Conservation (phyloP, 73 alveolate species). For the Paramecium sexaurelia region DNA sequence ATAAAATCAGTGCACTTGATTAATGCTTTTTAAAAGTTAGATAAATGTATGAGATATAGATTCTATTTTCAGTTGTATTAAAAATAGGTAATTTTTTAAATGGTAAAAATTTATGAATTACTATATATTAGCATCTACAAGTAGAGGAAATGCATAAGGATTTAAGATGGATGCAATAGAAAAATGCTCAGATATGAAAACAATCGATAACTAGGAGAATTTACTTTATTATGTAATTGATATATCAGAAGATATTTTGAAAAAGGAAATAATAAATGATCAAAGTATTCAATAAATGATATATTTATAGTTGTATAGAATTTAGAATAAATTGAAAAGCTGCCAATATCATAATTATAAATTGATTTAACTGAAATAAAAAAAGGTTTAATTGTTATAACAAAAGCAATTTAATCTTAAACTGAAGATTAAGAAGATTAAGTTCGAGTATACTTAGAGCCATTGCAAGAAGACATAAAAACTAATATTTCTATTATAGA, state of each 20-base stretch:
- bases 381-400: not conserved
- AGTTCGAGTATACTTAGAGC: not conserved
- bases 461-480: not conserved
- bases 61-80: not conserved
- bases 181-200: conserved; percentile 27
- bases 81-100: conserved; percentile 19
- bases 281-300: not conserved
- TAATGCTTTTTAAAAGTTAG: not conserved
- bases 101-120: not conserved
- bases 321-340: not conserved
- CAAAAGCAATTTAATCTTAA: conserved; percentile 24
- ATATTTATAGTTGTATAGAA: not conserved
- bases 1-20: not conserved
- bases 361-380: not conserved
- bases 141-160: not conserved
- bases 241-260: not conserved
- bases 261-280: not conserved
- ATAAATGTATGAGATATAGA: not conserved
- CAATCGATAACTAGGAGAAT: not conserved
- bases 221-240: conserved; percentile 6
- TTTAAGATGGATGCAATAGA: conserved; percentile 43
- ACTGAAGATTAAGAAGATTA: conserved; percentile 15
- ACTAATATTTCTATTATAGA: not conserved
- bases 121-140: not conserved
- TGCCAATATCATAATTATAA: not conserved